Evolutionary conservation across 352 stramenopile species (phyloP), one percentile per base, ranked within the genome.

Genomic region (Phytopythium chamaehyphon): DNA sequence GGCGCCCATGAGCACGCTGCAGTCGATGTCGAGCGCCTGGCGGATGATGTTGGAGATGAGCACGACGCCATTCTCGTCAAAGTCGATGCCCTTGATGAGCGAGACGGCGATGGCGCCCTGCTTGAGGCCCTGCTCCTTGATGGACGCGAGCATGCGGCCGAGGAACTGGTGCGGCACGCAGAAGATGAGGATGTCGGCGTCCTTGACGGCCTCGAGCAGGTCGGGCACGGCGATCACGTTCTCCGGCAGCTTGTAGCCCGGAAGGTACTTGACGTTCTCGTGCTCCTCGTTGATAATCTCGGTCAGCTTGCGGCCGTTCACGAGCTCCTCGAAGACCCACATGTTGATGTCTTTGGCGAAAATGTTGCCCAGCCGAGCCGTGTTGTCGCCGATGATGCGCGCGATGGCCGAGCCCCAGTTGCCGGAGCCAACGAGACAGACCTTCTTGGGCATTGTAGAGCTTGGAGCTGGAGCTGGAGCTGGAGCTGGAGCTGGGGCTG

Each of bases 121-220:
- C 47, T 78, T 73, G 43, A 95, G 59, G 8, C 77, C 76, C 44
- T 93, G 71, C 49, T 74, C 52, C 66, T 93, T 94, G 61, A 98
- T 95, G 9, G 76, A 93, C 22, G 88, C 69, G 14, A 98, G 61
- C 57, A 98, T 86, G 55, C 80, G 76, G 18, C 87, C 84, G 14
- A 98, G 62, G 54, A 98, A 98, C 71, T 99, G 96, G 81, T 98
- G 95, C 22, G 96, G 96, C 43, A 98, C 73, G 26, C 97, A 97
- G 78, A 99, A 98, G 36, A 99, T 92, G 31, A 99, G 70, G 26
- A 98, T 81, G 47, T 96, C 93, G 11, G 93, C 95, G 61, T 78
- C 83, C 44, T 75, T 59, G 43, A 95, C 93, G 16, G 93, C 91
- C 22, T 95, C 77, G 28, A 90, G 73, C 5, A 99, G 71, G 62